phyloP scores from a whole-genome alignment of 306 rosid genomes.

The Aeschynomene evenia region DNA sequence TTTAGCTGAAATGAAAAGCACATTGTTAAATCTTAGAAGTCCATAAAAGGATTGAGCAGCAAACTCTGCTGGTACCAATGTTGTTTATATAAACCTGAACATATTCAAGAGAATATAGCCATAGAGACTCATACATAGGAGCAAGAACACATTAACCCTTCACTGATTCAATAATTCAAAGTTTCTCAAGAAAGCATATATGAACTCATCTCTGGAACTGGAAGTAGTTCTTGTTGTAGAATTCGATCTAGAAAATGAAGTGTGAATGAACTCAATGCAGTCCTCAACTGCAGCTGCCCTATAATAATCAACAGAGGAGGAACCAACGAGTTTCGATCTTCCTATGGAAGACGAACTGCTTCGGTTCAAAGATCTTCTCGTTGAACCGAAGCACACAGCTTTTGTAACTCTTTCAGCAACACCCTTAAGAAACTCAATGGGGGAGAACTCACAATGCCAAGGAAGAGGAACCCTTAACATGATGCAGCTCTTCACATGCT shows the following conservation, averaged over 20 bases:
- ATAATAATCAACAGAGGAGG: conserved; percentile 52
- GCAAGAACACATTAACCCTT: conserved; percentile 22
- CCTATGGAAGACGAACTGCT: conserved; percentile 25
- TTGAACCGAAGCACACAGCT: conserved; percentile 44
- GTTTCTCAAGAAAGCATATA: conserved; percentile 6
- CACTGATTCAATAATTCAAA: conserved; percentile 6
- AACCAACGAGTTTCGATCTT: conserved; percentile 47
- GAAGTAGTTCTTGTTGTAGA: conserved; percentile 30
- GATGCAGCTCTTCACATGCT: conserved; percentile 17
- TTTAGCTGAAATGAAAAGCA: not conserved
- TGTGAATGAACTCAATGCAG: conserved; percentile 82
- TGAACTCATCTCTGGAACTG: conserved; percentile 10
- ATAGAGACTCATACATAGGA: not conserved
- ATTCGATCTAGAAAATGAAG: conserved; percentile 68
- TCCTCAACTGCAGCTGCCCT: conserved; percentile 79
- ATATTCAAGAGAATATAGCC: conserved; percentile 19
- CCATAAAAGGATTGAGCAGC: not conserved
- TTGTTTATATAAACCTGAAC: not conserved
- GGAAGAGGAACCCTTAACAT: conserved; percentile 42
- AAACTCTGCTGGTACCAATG: not conserved
- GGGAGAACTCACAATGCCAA: conserved; percentile 25
- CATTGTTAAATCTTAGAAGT: not conserved
- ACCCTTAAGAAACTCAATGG: conserved; percentile 54
- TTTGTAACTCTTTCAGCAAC: conserved; percentile 51
- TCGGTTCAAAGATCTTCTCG: conserved; percentile 34